These are phyloP conservation scores for Karstenula rhodostoma DNA, from an alignment of 2,329 filamentous ascomycete genomes.

Conservation along the genomic window DNA sequence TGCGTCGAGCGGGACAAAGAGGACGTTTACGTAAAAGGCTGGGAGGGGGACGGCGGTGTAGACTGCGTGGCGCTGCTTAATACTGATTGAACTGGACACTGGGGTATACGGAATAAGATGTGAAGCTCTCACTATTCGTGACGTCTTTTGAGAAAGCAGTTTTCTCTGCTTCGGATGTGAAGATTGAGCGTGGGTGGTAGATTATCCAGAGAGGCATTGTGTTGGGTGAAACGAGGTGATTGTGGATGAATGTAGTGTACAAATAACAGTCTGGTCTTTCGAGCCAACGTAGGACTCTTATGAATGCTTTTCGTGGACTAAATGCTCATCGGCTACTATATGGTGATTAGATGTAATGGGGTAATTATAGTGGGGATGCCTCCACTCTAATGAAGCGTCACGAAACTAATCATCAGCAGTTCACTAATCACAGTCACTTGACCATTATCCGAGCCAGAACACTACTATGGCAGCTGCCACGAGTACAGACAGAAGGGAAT, in stretches of 20 bases:
- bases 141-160: conserved; percentile 46
- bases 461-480: too few relatives aligned
- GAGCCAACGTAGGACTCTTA: too few relatives aligned
- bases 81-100: conserved; percentile 23
- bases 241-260: background rate
- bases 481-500: too few relatives aligned
- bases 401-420: conserved; percentile 12
- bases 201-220: conserved; percentile 56
- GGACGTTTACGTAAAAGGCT: conserved; percentile 56
- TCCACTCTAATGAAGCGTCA: background rate
- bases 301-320: too few relatives aligned
- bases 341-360: background rate
- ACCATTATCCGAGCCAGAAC: too few relatives aligned
- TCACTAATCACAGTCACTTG: conserved; percentile 12
- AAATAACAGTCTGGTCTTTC: too few relatives aligned
- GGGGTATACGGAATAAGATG: conserved; percentile 43
- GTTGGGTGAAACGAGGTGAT: background rate
- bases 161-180: conserved; percentile 40
- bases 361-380: background rate
- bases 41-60: conserved; percentile 50
- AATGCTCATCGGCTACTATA: background rate
- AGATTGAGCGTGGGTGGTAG: conserved; percentile 50
- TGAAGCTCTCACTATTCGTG: conserved; percentile 45
- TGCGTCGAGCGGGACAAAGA: conserved; percentile 46
- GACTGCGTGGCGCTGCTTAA: conserved; percentile 29